Evolutionary conservation across 495 filamentous ascomycete species (phyloP).

Genomic region (Xylaria bambusicola): DNA sequence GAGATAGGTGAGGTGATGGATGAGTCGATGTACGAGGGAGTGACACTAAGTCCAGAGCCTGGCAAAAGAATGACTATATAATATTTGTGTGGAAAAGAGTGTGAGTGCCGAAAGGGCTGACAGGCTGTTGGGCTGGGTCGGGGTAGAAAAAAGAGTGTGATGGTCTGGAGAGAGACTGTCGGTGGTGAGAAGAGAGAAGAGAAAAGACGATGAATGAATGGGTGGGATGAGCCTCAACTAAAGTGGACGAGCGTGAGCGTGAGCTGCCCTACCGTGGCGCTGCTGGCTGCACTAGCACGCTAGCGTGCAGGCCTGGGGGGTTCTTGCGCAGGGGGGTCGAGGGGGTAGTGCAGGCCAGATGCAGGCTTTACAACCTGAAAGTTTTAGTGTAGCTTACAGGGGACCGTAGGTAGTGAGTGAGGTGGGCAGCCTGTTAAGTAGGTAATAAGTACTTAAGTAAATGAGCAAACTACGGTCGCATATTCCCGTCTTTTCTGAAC

Average conservation of each 20-base stretch:
- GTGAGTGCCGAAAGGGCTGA: slow-evolving; percentile 29
- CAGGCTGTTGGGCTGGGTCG: slow-evolving; percentile 22
- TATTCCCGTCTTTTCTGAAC: too few species aligned
- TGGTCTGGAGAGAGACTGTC: slow-evolving; percentile 12
- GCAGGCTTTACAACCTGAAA: too few species aligned
- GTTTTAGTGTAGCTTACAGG: too few species aligned
- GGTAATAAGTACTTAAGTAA: too few species aligned
- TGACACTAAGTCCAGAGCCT: slow-evolving; percentile 25
- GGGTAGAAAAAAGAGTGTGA: slow-evolving; percentile 11
- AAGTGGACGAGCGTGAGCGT: neutral
- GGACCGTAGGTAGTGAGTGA: too few species aligned
- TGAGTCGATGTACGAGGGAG: slow-evolving; percentile 13
- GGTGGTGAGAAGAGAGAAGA: slow-evolving; percentile 2
- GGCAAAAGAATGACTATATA: slow-evolving; percentile 22
- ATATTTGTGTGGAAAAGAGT: slow-evolving; percentile 26
- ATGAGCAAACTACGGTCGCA: too few species aligned
- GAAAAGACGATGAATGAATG: slow-evolving; percentile 1
- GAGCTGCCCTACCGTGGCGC: neutral
- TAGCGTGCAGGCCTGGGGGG: too few species aligned
- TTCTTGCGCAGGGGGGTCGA: too few species aligned
- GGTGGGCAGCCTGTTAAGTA: too few species aligned
- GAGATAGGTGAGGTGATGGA: too few species aligned
- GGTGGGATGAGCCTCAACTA: slow-evolving; percentile 14
- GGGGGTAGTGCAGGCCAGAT: too few species aligned
- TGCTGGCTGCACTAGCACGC: neutral